A percentile compares a stretch with the other conserved stretches of the same genome.
phyloP scores from a whole-genome alignment of 331 rosid species.

The Stylosanthes scabra region DNA sequence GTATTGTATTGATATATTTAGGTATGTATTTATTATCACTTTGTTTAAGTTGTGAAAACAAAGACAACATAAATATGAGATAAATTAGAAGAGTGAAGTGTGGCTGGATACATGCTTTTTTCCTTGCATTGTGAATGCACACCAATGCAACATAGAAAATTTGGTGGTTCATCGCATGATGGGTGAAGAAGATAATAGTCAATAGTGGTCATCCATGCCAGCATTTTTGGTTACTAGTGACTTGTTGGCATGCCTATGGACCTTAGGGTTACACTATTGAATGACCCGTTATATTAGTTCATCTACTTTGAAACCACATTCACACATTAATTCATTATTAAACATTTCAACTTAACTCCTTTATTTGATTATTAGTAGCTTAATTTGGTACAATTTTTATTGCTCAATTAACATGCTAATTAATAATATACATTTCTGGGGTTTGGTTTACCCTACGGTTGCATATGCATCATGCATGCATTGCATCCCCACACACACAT shows the following conservation, averaged over 20 bases:
- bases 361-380: not conserved
- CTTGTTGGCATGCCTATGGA: not conserved
- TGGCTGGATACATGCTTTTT: too few relatives aligned
- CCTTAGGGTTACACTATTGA: not conserved
- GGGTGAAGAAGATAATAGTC: not conserved
- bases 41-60: too few relatives aligned
- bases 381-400: not conserved
- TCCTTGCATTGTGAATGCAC: not conserved
- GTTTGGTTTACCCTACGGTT: too few relatives aligned
- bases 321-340: not conserved
- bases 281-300: conserved; percentile 23
- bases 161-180: not conserved
- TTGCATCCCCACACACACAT: not conserved
- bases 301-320: not conserved
- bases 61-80: too few relatives aligned
- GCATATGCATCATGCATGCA: too few relatives aligned
- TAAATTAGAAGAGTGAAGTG: too few relatives aligned
- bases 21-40: too few relatives aligned
- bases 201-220: not conserved
- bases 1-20: too few relatives aligned
- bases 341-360: not conserved
- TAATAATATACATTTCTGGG: not conserved
- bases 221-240: conserved; percentile 19
- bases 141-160: not conserved
- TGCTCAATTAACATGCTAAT: not conserved